A percentile compares a stretch with the other conserved stretches of the same genome.
These are phyloP conservation scores for Boletellus emodensis DNA, from an alignment of 768 basidiomycete genomes.

Conservation along the genomic window DNA sequence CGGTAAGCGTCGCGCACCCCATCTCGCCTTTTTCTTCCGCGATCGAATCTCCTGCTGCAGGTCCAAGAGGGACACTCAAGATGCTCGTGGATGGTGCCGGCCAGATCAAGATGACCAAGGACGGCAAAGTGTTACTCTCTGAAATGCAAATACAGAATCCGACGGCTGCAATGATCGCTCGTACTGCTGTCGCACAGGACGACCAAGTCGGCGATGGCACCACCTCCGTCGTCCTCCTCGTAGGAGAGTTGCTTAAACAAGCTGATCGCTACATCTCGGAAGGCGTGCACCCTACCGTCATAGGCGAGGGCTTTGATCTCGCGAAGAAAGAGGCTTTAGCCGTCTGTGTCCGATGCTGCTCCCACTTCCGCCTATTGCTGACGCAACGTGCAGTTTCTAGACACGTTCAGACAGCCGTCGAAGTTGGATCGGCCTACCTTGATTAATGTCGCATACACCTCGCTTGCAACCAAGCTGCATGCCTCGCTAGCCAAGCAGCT, in stretches of 20 bases:
- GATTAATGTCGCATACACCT: constrained; percentile 93
- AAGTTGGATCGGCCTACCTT: constrained; percentile 86
- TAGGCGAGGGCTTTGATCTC: constrained; percentile 93
- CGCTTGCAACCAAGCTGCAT: constrained; percentile 90
- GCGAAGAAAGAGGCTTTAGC: constrained; percentile 93
- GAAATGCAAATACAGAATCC: constrained; percentile 99
- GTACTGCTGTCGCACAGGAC: constrained; percentile 97
- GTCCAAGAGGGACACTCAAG: constrained; percentile 95
- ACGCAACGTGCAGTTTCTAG: constrained; percentile 69
- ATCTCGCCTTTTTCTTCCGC: constrained; percentile 9
- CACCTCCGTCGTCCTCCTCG: constrained; percentile 92
- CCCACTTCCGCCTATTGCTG: constrained; percentile 14
- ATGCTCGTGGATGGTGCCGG: constrained; percentile 99
- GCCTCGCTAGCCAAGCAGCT: constrained; percentile 78
- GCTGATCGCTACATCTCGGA: constrained; percentile 97
- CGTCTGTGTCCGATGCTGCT: constrained; percentile 45
- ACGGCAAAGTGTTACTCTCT: constrained; percentile 95
- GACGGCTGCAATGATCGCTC: constrained; percentile 98
- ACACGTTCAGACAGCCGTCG: constrained; percentile 76
- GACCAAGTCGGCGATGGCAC: constrained; percentile 99
- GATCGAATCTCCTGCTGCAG: constrained; percentile 41
- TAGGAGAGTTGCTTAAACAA: constrained; percentile 94
- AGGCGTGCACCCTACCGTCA: constrained; percentile 95
- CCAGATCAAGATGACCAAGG: constrained; percentile 99
- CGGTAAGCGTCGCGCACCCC: constrained; percentile 49